phyloP scores from a whole-genome alignment of 2,329 filamentous ascomycete genomes.

The Sporothrix humicola region DNA sequence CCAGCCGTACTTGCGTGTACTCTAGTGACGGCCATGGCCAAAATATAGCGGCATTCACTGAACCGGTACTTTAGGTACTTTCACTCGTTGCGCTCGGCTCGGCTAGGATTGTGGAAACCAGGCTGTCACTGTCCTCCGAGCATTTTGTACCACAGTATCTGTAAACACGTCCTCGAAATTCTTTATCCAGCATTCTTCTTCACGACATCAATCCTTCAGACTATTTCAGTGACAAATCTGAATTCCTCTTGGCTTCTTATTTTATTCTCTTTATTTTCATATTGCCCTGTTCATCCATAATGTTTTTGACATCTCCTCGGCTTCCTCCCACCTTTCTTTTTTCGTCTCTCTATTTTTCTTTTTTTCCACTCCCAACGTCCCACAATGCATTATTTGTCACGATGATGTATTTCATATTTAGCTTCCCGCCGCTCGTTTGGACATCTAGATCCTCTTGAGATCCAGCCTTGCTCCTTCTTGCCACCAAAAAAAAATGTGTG shows the following conservation, averaged over 20 bases:
- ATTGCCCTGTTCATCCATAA: not conserved
- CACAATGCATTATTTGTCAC: not conserved
- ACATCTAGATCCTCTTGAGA: no score
- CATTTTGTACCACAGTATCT: not conserved
- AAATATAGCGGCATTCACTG: no score
- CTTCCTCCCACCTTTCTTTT: not conserved
- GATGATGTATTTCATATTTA: not conserved
- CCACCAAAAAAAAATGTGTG: not conserved
- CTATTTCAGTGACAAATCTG: no score
- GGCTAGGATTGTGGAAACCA: not conserved
- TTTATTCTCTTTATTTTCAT: not conserved
- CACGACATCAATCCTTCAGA: no score
- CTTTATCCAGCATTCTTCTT: not conserved
- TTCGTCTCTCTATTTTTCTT: not conserved
- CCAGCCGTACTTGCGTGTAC: not conserved
- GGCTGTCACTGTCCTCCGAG: not conserved
- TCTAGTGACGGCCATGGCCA: not conserved
- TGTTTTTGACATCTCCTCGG: not conserved
- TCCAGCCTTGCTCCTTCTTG: not conserved
- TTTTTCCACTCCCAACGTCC: not conserved
- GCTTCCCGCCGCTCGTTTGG: not conserved
- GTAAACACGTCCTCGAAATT: not conserved
- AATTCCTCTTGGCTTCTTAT: not conserved
- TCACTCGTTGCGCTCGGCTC: conserved; percentile 8
- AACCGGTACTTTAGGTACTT: no score